These are phyloP conservation scores for Cyclotella baltica DNA, from an alignment of 108 stramenopile genomes.

Conservation along the genomic window DNA sequence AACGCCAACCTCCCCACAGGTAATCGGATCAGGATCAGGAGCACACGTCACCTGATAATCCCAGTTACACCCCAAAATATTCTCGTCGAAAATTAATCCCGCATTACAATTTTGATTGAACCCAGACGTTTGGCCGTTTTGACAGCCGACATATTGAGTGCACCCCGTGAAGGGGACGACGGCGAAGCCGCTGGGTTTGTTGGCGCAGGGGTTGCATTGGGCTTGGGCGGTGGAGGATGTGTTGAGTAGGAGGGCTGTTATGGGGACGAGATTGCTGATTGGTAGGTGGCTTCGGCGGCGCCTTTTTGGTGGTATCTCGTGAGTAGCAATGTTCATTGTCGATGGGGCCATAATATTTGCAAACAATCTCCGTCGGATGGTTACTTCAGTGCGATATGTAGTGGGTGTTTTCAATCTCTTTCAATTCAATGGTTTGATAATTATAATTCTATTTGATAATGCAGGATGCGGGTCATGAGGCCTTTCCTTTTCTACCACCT, in stretches of 20 bases:
- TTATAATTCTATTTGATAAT: too few relatives aligned
- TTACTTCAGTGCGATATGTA: too few relatives aligned
- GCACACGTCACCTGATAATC: constrained; percentile 25
- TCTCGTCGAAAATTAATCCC: constrained; percentile 12
- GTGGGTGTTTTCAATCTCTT: too few relatives aligned
- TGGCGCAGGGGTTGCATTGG: constrained; percentile 20
- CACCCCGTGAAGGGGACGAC: constrained; percentile 17
- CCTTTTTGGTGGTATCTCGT: not conserved
- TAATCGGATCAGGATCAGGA: not conserved
- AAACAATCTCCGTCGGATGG: too few relatives aligned
- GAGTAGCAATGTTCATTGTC: too few relatives aligned
- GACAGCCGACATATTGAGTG: constrained; percentile 15
- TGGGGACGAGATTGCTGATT: not conserved
- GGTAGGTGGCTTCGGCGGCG: not conserved
- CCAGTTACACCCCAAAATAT: constrained; percentile 27
- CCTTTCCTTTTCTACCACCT: too few relatives aligned
- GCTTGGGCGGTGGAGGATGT: not conserved
- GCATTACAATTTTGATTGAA: constrained; percentile 6
- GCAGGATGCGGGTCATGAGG: too few relatives aligned
- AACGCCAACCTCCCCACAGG: too few relatives aligned
- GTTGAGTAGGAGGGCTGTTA: not conserved
- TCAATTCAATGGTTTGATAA: too few relatives aligned
- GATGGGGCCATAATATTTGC: too few relatives aligned
- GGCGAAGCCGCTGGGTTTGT: constrained; percentile 10
- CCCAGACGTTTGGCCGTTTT: constrained; percentile 2